A percentile compares a stretch with the other conserved stretches of the same genome.
Evolutionary conservation across 1,284 basidiomycete genomes (phyloP).

Genomic region (Flammula alnicola): DNA sequence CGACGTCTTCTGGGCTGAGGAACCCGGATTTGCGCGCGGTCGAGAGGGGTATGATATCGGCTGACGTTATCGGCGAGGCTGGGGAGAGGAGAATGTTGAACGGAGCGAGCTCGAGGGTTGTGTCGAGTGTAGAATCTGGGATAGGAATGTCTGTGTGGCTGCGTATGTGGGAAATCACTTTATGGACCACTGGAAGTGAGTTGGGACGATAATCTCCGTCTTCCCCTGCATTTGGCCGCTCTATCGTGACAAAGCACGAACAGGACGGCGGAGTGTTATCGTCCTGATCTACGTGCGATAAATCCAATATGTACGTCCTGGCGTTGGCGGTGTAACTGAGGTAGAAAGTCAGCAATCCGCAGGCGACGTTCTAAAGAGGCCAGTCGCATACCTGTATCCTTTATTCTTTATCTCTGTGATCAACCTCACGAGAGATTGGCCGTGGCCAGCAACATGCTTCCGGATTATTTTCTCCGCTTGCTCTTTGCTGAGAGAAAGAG

Average conservation of each 20-base stretch:
- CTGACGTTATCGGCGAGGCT: conserved; percentile 36
- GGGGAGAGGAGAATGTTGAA: conserved; percentile 47
- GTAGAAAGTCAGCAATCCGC: neutral
- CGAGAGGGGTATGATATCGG: conserved; percentile 40
- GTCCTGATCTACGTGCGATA: conserved; percentile 16
- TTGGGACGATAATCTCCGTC: conserved; percentile 32
- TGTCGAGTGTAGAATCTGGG: conserved; percentile 42
- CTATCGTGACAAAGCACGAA: conserved; percentile 42
- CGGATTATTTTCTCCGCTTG: conserved; percentile 34
- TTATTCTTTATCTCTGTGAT: conserved; percentile 32
- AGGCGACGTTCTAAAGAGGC: neutral
- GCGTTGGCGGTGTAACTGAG: conserved; percentile 35
- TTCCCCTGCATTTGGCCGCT: conserved; percentile 23
- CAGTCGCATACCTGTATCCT: conserved; percentile 33
- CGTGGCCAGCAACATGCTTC: conserved; percentile 27
- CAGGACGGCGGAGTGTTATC: conserved; percentile 1
- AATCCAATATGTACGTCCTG: conserved; percentile 41
- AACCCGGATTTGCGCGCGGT: conserved; percentile 41
- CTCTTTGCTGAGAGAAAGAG: conserved; percentile 4
- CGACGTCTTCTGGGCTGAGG: conserved; percentile 46
- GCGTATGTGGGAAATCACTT: conserved; percentile 39
- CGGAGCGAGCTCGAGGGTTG: conserved; percentile 39
- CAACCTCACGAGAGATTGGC: conserved; percentile 26
- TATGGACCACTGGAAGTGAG: conserved; percentile 35
- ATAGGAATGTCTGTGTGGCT: conserved; percentile 45